Percentiles rank a stretch among this genome's conserved stretches.
phyloP scores from a whole-genome alignment of 2,329 filamentous ascomycete species.

The Talaromyces sp. region DNA sequence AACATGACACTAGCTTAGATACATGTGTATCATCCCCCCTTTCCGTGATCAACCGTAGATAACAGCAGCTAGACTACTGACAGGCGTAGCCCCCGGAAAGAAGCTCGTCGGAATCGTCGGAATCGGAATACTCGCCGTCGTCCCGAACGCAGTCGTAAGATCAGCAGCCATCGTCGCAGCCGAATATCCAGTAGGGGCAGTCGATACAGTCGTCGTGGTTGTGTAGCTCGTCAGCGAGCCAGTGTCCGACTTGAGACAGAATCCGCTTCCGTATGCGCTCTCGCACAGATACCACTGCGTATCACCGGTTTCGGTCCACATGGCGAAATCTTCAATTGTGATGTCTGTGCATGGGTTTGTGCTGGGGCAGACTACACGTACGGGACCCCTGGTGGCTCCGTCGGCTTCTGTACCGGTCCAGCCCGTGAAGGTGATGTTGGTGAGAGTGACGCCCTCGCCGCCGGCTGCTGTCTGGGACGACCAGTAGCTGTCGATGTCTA shows the following conservation, averaged over 20 bases:
- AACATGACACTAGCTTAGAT: not conserved
- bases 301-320: not conserved
- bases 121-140: slow-evolving; percentile 25
- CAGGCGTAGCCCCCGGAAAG: slow-evolving; percentile 31
- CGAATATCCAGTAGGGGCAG: slow-evolving; percentile 28
- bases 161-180: slow-evolving; percentile 29
- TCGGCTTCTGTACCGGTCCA: not conserved
- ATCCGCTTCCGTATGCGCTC: not conserved
- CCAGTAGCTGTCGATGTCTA: not conserved
- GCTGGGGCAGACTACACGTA: not conserved
- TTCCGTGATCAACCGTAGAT: not conserved
- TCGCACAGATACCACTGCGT: not conserved
- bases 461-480: not conserved
- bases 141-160: slow-evolving; percentile 26
- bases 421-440: not conserved
- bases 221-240: slow-evolving; percentile 22
- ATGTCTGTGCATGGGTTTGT: not conserved
- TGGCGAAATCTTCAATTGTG: not conserved
- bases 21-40: not conserved
- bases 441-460: not conserved
- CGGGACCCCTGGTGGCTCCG: not conserved
- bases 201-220: slow-evolving; percentile 24
- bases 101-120: slow-evolving; percentile 22
- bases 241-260: slow-evolving; percentile 30
- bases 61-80: slow-evolving; percentile 2